Percentiles rank a stretch among this genome's conserved stretches.
phyloP scores from a whole-genome alignment of 1,284 basidiomycete genomes.

The Trichosporon asahii region DNA sequence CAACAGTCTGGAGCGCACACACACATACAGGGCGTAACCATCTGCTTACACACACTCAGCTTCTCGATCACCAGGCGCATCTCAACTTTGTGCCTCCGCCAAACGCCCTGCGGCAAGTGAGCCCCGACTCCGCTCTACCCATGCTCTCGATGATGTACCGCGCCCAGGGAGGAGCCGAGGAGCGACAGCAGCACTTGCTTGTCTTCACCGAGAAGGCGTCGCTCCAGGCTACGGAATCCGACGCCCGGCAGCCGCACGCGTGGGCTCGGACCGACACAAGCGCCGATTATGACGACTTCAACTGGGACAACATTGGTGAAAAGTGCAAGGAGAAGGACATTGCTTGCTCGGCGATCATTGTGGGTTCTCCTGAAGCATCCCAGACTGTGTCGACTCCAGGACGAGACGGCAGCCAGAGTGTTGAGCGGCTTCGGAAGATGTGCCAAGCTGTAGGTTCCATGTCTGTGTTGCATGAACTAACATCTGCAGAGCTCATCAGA shows the following conservation, averaged over 20 bases:
- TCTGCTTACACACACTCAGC: conserved; percentile 18
- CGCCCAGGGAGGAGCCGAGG: conserved; percentile 1
- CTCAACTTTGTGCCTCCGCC: conserved; percentile 16
- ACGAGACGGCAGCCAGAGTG: conserved; percentile 22
- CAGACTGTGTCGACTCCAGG: conserved; percentile 7
- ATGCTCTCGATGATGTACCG: conserved; percentile 24
- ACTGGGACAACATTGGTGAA: conserved; percentile 26
- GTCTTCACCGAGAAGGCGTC: conserved; percentile 26
- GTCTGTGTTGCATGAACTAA: not conserved
- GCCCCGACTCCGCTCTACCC: conserved; percentile 20
- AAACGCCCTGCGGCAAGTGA: conserved; percentile 18
- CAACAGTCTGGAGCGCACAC: not conserved
- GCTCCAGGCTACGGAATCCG: conserved; percentile 19
- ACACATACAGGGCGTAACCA: not conserved
- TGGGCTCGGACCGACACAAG: conserved; percentile 23
- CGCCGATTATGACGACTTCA: conserved; percentile 22
- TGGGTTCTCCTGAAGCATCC: conserved; percentile 17
- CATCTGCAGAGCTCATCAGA: conserved; percentile 13
- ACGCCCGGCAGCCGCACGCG: conserved; percentile 13
- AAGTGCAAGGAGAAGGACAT: conserved; percentile 24
- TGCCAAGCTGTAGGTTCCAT: conserved; percentile 21
- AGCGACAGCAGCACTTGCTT: conserved; percentile 21
- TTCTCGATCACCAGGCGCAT: conserved; percentile 23
- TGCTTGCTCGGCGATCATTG: conserved; percentile 24
- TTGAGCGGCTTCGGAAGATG: conserved; percentile 23